Percentiles rank a stretch among this genome's conserved stretches.
Evolutionary conservation across 2,329 filamentous ascomycete genomes (phyloP).

Genomic region (Fusarium sterilihyphosum): DNA sequence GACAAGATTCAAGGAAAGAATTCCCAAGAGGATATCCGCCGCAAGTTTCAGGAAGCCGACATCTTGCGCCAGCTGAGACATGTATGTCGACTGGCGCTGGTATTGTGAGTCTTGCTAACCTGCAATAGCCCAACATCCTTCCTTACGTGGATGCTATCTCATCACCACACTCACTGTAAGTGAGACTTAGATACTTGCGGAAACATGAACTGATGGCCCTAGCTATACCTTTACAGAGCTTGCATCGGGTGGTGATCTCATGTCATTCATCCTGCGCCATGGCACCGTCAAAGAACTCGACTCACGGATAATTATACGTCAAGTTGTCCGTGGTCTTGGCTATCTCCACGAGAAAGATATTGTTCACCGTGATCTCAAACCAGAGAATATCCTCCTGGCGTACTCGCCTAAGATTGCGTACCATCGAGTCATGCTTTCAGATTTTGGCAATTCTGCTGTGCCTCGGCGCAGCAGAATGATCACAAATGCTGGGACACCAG

Average conservation of each 20-base stretch:
- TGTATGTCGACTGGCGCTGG: slow-evolving; percentile 49
- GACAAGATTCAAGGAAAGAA: slow-evolving; percentile 44
- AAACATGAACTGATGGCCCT: background rate
- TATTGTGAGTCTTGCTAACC: slow-evolving; percentile 18
- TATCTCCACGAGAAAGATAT: slow-evolving; percentile 62
- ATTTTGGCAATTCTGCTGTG: slow-evolving; percentile 62
- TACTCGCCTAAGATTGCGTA: slow-evolving; percentile 56
- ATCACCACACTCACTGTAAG: slow-evolving; percentile 59
- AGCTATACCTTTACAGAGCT: slow-evolving; percentile 68
- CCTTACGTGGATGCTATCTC: slow-evolving; percentile 61
- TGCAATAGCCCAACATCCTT: slow-evolving; percentile 63
- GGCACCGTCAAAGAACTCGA: slow-evolving; percentile 53
- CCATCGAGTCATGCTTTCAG: slow-evolving; percentile 60
- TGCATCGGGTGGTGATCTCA: slow-evolving; percentile 64
- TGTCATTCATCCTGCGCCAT: slow-evolving; percentile 57
- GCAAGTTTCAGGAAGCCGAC: slow-evolving; percentile 60
- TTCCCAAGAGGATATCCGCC: slow-evolving; percentile 45
- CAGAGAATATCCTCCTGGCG: slow-evolving; percentile 62
- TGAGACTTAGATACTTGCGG: background rate
- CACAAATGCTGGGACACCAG: slow-evolving; percentile 56
- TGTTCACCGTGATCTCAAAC: slow-evolving; percentile 64
- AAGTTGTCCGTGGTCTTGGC: slow-evolving; percentile 56
- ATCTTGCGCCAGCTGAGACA: slow-evolving; percentile 64
- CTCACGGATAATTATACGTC: slow-evolving; percentile 57
- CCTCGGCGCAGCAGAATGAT: slow-evolving; percentile 54